phyloP scores from a whole-genome alignment of 257 asterid genomes.

The Forsythia suspensa region DNA sequence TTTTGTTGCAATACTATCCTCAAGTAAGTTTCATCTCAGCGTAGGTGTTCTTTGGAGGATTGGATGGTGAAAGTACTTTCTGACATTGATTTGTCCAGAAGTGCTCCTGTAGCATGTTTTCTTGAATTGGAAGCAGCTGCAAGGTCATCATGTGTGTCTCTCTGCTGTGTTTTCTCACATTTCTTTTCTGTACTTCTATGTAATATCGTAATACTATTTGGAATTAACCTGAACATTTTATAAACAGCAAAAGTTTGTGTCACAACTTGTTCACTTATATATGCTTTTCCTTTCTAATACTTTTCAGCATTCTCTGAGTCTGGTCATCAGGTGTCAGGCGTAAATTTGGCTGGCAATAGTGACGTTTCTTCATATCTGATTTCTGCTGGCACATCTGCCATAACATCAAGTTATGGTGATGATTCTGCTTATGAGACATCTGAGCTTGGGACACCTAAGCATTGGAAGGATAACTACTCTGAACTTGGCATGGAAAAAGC shows the following conservation, averaged over 20 bases:
- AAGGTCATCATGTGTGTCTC: constrained; percentile 64
- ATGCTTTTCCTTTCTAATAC: neutral
- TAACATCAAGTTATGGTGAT: constrained; percentile 30
- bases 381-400: constrained; percentile 37
- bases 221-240: neutral
- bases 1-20: constrained; percentile 23
- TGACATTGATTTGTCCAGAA: constrained; percentile 72
- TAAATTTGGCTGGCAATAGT: constrained; percentile 28
- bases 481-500: constrained; percentile 27
- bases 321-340: constrained; percentile 32
- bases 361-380: constrained; percentile 34
- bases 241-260: neutral
- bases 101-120: constrained; percentile 62
- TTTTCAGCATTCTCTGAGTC: constrained; percentile 60
- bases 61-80: constrained; percentile 68
- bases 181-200: neutral
- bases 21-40: constrained; percentile 51
- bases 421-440: constrained; percentile 42
- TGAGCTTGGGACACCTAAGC: constrained; percentile 33
- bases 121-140: constrained; percentile 87
- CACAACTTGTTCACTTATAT: constrained; percentile 13
- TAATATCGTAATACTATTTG: neutral
- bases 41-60: constrained; percentile 68
- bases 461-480: constrained; percentile 16
- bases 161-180: constrained; percentile 10